phyloP scores from a whole-genome alignment of 371 early-diverging fungal species.

The Actinomortierella wolfii region DNA sequence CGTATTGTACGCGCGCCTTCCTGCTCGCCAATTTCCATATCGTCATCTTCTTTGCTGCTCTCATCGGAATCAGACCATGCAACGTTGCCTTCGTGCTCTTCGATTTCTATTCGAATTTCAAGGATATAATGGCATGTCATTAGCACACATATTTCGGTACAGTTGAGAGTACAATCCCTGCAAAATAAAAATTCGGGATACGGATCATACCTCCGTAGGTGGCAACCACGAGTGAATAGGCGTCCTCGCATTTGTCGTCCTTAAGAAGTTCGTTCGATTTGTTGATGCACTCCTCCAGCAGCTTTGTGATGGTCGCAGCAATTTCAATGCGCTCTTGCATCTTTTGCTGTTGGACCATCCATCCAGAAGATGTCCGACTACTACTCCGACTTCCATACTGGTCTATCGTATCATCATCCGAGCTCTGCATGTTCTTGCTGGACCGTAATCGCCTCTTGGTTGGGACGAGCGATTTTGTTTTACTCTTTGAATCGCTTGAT shows the following conservation, averaged over 20 bases:
- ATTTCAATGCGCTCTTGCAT: too few species aligned
- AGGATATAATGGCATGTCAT: not conserved
- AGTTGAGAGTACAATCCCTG: not conserved
- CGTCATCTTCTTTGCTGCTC: constrained; percentile 34
- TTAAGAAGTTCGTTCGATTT: constrained; percentile 23
- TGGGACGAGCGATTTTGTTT: constrained; percentile 7
- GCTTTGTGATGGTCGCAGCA: constrained; percentile 5
- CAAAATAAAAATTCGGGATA: constrained; percentile 3
- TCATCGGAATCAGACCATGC: constrained; percentile 19
- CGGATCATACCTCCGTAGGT: constrained; percentile 29
- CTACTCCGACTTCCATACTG: constrained; percentile 14
- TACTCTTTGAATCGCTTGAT: constrained; percentile 10
- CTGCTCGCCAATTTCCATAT: constrained; percentile 14
- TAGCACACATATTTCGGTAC: not conserved
- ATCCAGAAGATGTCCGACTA: constrained; percentile 13
- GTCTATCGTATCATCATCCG: constrained; percentile 6
- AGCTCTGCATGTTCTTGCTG: constrained; percentile 2
- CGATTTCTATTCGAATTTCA: constrained; percentile 19
- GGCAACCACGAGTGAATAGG: not conserved
- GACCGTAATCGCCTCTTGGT: constrained; percentile 29
- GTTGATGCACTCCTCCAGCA: constrained; percentile 18
- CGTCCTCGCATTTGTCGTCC: constrained; percentile 4
- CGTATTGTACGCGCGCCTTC: constrained; percentile 7
- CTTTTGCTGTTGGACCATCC: too few species aligned
- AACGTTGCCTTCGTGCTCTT: constrained; percentile 22